Conservation (phyloP, 208 protist species). For the Trichomonas gallinae region DNA sequence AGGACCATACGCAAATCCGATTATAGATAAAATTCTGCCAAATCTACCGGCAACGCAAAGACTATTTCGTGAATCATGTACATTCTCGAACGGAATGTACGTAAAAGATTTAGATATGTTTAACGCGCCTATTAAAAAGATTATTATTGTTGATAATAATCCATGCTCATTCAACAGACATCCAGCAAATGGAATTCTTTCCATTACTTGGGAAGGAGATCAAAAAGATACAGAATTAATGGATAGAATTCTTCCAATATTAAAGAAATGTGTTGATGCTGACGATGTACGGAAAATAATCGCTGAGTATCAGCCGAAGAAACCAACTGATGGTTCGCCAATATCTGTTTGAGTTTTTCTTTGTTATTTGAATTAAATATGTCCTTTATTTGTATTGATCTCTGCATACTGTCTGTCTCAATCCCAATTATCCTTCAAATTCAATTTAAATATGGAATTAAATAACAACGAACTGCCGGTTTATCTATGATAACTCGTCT, state of each 20-base stretch:
- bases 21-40: not conserved
- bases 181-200: constrained; percentile 30
- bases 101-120: constrained; percentile 39
- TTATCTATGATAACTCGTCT: too few relatives aligned
- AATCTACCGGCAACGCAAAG: not conserved
- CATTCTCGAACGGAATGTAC: constrained; percentile 28
- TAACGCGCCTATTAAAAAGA: constrained; percentile 17
- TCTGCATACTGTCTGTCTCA: too few relatives aligned
- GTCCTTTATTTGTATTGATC: too few relatives aligned
- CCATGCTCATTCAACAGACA: constrained; percentile 35
- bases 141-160: constrained; percentile 40
- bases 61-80: constrained; percentile 34
- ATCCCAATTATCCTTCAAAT: too few relatives aligned
- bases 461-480: too few relatives aligned
- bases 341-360: not conserved
- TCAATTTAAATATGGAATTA: too few relatives aligned
- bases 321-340: not conserved
- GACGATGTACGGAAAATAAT: not conserved
- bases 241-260: not conserved
- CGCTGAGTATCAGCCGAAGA: not conserved
- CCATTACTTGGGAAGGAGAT: constrained; percentile 30
- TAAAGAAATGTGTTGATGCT: not conserved
- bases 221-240: not conserved
- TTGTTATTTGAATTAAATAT: not conserved
- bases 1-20: constrained; percentile 1